These are phyloP conservation scores for Sparassis latifolia DNA, from an alignment of 1,284 basidiomycete genomes.

Conservation along the genomic window DNA sequence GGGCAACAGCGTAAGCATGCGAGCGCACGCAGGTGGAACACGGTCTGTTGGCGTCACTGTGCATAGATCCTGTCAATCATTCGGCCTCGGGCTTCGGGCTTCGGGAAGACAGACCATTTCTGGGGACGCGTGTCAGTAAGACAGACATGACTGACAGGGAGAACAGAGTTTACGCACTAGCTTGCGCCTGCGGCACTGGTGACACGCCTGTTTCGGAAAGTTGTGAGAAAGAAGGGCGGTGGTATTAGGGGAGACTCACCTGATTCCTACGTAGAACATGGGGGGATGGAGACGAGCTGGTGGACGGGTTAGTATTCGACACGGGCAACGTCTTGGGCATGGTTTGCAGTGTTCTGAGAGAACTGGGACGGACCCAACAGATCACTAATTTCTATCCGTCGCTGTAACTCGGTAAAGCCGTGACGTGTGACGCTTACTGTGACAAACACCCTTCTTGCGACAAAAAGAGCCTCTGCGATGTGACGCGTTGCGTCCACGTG, in stretches of 20 bases:
- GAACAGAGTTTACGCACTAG: conserved; percentile 41
- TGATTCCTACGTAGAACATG: conserved; percentile 19
- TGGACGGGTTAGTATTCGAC: too few relatives aligned
- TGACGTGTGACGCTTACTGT: too few relatives aligned
- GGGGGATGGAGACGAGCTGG: too few relatives aligned
- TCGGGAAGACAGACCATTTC: conserved; percentile 25
- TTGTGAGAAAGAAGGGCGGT: neutral
- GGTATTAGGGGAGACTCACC: conserved; percentile 4
- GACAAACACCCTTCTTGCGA: too few relatives aligned
- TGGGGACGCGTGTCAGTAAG: conserved; percentile 4
- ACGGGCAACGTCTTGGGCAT: too few relatives aligned
- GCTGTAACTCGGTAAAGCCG: too few relatives aligned
- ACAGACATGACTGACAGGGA: neutral
- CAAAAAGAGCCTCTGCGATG: too few relatives aligned
- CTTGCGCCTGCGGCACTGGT: conserved; percentile 65
- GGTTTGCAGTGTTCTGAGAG: too few relatives aligned
- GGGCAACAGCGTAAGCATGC: conserved; percentile 53
- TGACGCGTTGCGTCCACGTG: too few relatives aligned
- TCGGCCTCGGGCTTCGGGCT: conserved; percentile 16
- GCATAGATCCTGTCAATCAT: neutral
- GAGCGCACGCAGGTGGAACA: conserved; percentile 65
- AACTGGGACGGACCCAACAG: too few relatives aligned
- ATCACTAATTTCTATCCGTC: too few relatives aligned
- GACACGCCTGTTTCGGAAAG: conserved; percentile 24
- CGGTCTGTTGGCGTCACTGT: conserved; percentile 43